Percentiles rank a stretch among this genome's conserved stretches.
These are phyloP conservation scores for Colletotrichum magnum DNA, from an alignment of 2,329 filamentous ascomycete species.

Conservation along the genomic window DNA sequence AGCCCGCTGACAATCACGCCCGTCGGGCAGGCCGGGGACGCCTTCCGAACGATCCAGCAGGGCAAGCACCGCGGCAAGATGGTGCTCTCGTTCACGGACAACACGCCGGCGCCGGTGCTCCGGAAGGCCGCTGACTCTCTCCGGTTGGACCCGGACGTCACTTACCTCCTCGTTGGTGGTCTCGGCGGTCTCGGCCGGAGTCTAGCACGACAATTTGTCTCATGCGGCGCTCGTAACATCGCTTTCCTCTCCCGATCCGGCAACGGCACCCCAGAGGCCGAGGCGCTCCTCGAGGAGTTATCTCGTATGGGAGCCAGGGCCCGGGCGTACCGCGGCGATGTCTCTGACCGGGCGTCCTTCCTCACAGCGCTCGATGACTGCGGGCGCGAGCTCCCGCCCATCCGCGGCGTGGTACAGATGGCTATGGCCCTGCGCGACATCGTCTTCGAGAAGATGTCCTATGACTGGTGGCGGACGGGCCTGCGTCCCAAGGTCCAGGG, in stretches of 20 bases:
- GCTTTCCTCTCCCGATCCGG: slow-evolving; percentile 48
- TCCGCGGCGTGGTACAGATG: slow-evolving; percentile 10
- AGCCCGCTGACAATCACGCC: slow-evolving; percentile 42
- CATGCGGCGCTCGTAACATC: slow-evolving; percentile 47
- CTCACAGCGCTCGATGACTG: slow-evolving; percentile 41
- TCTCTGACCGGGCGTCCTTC: slow-evolving; percentile 47
- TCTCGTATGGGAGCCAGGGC: slow-evolving; percentile 44
- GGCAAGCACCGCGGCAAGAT: slow-evolving; percentile 60
- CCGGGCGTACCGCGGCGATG: slow-evolving; percentile 49
- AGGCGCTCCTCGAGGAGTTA: slow-evolving; percentile 41
- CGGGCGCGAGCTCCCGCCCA: slow-evolving; percentile 46
- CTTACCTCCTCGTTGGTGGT: slow-evolving; percentile 50
- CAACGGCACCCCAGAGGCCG: slow-evolving; percentile 38
- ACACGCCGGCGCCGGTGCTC: neutral
- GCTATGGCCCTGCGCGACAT: slow-evolving; percentile 51
- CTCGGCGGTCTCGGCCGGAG: slow-evolving; percentile 47
- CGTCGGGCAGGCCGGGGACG: slow-evolving; percentile 48
- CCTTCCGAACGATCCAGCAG: slow-evolving; percentile 57
- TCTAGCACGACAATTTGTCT: slow-evolving; percentile 45
- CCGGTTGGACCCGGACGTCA: slow-evolving; percentile 41
- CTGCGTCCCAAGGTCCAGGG: slow-evolving; percentile 58
- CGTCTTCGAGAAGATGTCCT: slow-evolving; percentile 64
- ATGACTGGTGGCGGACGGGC: slow-evolving; percentile 57
- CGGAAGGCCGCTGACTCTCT: slow-evolving; percentile 24
- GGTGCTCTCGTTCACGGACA: slow-evolving; percentile 41